These are phyloP conservation scores for Malassezia restricta DNA, from an alignment of 1,284 basidiomycete genomes.

Conservation along the genomic window DNA sequence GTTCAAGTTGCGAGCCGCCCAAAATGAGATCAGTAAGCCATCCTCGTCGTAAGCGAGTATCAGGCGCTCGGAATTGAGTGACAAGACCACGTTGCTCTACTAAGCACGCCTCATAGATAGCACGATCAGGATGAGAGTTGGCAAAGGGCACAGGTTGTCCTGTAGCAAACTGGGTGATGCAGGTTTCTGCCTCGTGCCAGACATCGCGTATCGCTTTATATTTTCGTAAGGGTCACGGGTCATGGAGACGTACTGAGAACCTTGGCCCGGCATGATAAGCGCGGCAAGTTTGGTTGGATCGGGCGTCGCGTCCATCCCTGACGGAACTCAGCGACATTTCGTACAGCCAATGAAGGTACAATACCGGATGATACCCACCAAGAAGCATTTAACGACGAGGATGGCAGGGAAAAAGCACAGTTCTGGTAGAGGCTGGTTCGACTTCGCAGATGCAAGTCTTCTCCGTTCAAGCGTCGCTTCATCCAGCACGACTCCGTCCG, in stretches of 20 bases:
- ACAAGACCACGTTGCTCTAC: slow-evolving; percentile 23
- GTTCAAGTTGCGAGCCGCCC: slow-evolving; percentile 38
- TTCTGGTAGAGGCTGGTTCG: slow-evolving; percentile 28
- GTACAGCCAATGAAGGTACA: slow-evolving; percentile 23
- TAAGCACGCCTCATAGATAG: slow-evolving; percentile 33
- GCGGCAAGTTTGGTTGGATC: slow-evolving; percentile 33
- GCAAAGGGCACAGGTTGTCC: slow-evolving; percentile 18
- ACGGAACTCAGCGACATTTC: slow-evolving; percentile 19
- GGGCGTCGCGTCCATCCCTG: slow-evolving; percentile 20
- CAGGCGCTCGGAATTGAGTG: slow-evolving; percentile 13
- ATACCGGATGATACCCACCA: slow-evolving; percentile 30
- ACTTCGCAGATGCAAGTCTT: not conserved
- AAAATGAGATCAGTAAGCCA: slow-evolving; percentile 37
- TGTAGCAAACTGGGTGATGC: slow-evolving; percentile 27
- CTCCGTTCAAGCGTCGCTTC: not conserved
- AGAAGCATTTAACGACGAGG: slow-evolving; percentile 37
- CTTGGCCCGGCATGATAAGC: slow-evolving; percentile 40
- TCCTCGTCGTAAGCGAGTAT: slow-evolving; percentile 12
- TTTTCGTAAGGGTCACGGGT: slow-evolving; percentile 35
- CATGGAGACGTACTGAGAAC: slow-evolving; percentile 44
- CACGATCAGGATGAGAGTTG: slow-evolving; percentile 15
- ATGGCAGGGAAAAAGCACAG: slow-evolving; percentile 38
- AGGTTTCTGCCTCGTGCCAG: slow-evolving; percentile 39
- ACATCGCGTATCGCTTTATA: slow-evolving; percentile 33
- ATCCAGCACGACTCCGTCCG: too few relatives aligned